Evolutionary conservation across 148 eudicot genomes (phyloP).

Genomic region (Amaranthus hypochondriacus): DNA sequence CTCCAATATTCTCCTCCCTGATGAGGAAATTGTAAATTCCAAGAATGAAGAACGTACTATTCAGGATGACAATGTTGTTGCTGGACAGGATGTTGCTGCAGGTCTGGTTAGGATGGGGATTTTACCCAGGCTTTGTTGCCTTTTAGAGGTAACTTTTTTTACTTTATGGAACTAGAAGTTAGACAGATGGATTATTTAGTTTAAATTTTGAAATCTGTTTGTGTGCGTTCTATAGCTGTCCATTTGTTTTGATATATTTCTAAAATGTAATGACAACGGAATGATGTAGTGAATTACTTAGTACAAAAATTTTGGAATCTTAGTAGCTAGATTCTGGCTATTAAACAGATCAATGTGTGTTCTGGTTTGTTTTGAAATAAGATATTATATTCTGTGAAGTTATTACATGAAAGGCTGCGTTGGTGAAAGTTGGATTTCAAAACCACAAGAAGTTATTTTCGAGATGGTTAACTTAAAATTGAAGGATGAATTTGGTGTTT

Average conservation of each 20-base stretch:
- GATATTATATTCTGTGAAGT: too few relatives aligned
- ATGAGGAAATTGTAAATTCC: slow-evolving; percentile 33
- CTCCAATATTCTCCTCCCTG: slow-evolving; percentile 52
- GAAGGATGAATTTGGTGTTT: not conserved
- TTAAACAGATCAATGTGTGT: too few relatives aligned
- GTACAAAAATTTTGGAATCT: too few relatives aligned
- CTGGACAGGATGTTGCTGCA: slow-evolving; percentile 84
- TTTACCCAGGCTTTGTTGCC: slow-evolving; percentile 66
- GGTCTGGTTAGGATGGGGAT: slow-evolving; percentile 93
- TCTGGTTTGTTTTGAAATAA: too few relatives aligned
- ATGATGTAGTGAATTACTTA: not conserved
- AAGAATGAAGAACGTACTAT: slow-evolving; percentile 69
- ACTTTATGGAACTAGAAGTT: not conserved
- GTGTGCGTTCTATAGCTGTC: not conserved
- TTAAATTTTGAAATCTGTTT: not conserved
- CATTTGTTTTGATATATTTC: not conserved
- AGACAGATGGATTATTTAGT: not conserved
- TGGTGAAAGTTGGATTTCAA: not conserved
- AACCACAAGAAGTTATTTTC: not conserved
- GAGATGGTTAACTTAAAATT: not conserved
- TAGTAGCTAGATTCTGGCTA: too few relatives aligned
- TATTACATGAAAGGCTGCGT: not conserved
- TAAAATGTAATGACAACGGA: not conserved
- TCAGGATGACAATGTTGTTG: slow-evolving; percentile 77
- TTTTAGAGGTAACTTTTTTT: slow-evolving; percentile 59